Percentiles rank a stretch among this genome's conserved stretches.
Conservation (phyloP, 2,329 filamentous ascomycete species). For the Fusarium succisae region DNA sequence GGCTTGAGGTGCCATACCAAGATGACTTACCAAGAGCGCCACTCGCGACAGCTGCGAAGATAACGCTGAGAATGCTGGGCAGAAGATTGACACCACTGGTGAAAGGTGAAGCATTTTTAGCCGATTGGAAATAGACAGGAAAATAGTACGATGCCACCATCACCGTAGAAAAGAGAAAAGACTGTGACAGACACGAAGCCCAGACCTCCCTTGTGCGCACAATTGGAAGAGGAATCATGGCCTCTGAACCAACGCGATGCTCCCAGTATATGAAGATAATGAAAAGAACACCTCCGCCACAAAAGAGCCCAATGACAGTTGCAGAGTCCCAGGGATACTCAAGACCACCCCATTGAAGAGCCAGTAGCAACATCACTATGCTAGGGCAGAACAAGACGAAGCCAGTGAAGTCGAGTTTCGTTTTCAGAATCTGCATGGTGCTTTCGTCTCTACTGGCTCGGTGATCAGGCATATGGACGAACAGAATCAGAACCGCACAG, state of each 20-base stretch:
- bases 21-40: conserved; percentile 35
- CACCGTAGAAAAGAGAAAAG: conserved; percentile 55
- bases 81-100: conserved; percentile 43
- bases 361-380: conserved; percentile 60
- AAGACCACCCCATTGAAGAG: conserved; percentile 61
- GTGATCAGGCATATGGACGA: conserved; percentile 50
- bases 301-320: conserved; percentile 57
- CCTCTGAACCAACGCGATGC: conserved; percentile 53
- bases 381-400: conserved; percentile 56
- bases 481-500: conserved; percentile 45
- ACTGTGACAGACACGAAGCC: conserved; percentile 52
- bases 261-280: conserved; percentile 59
- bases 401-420: conserved; percentile 57
- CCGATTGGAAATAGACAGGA: conserved; percentile 62
- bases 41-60: conserved; percentile 36
- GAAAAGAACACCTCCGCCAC: conserved; percentile 51
- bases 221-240: conserved; percentile 60
- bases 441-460: conserved; percentile 19
- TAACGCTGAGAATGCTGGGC: conserved; percentile 41
- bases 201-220: conserved; percentile 55
- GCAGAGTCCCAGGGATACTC: conserved; percentile 57
- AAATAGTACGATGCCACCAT: conserved; percentile 59
- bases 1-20: no score
- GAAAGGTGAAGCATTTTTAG: conserved; percentile 48
- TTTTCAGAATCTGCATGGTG: conserved; percentile 23